Evolutionary conservation across 169 alveolate genomes (phyloP), one percentile per base, ranked within the genome.

Genomic region (Plasmodium coatneyi): DNA sequence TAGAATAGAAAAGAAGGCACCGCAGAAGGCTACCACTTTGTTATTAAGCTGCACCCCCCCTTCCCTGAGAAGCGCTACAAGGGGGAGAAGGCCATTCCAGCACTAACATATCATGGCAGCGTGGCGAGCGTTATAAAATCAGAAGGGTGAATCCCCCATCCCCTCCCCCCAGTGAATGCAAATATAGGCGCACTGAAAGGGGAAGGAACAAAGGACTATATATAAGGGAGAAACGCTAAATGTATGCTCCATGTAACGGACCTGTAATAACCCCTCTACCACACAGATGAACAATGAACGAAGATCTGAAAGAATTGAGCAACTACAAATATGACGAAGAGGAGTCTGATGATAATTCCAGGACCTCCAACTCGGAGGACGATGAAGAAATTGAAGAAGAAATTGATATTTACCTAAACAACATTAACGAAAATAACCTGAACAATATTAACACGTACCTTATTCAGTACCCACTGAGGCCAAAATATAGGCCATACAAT

Each of bases 331-430:
- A 78, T 54, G 34, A 78, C 36, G 34, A 22, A 28, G 82, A 54
- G 49, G 95, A 41, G 43, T 49, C 92, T 14, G 92, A 46, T 25
- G 66, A 60, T 1, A 60, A 80, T 22, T 70, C 95, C 10, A 9
- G 10, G 43, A 46, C 76, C 4, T 80, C 83, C 16, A 36, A 70
- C 54, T 70, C 95, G 46, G 95, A 91, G 25, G 84, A 81, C 5
- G 95, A 80, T 9, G 36, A 90, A 9, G 93, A 87, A 39, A 82
- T 91, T 34, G 95, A 91, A 71, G 95, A 91, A 91, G 95, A 91
- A 52, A 91, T 91, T 46, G 95, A 91, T 54, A 82, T 91, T 16
- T 91, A 81, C 25, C 60, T 91, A n/a, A 91, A 91, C 39, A 81
- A 91, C 22, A 60, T 91, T 32, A 91, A 91, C 76, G 95, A 91